These are phyloP conservation scores for Botryotinia calthae DNA, from an alignment of 2,329 filamentous ascomycete genomes.

Conservation along the genomic window DNA sequence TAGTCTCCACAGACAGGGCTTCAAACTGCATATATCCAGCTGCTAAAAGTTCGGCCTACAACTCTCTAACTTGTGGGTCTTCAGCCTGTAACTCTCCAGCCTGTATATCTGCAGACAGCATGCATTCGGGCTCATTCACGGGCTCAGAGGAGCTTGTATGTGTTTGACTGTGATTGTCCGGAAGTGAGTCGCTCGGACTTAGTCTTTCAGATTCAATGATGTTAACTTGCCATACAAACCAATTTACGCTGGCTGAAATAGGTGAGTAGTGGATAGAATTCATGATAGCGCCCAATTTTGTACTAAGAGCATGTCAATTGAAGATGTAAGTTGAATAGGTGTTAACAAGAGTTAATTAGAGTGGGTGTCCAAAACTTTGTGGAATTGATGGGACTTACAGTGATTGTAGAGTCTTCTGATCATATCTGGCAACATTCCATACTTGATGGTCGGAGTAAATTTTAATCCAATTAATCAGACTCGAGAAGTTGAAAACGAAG, in stretches of 20 bases:
- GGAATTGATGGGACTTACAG: neutral
- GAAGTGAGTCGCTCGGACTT: no score
- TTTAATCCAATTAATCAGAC: rapidly evolving
- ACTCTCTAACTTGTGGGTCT: neutral
- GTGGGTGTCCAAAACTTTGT: no score
- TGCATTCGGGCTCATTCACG: neutral
- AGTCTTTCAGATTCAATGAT: neutral
- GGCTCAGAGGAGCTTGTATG: neutral
- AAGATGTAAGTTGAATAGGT: neutral
- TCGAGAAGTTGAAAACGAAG: rapidly evolving
- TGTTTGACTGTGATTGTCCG: neutral
- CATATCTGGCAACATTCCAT: neutral
- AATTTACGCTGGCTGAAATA: rapidly evolving
- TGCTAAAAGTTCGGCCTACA: neutral
- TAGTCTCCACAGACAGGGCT: neutral
- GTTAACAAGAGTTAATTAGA: neutral
- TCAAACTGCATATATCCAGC: neutral
- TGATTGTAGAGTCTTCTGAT: neutral
- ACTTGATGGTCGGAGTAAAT: neutral
- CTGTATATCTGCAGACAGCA: neutral
- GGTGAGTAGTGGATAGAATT: no score
- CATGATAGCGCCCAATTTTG: neutral
- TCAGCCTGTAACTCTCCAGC: neutral
- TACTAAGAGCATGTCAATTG: neutral
- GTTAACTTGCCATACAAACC: neutral